Evolutionary conservation across 1,284 basidiomycete genomes (phyloP).

Genomic region (Malassezia brasiliensis): DNA sequence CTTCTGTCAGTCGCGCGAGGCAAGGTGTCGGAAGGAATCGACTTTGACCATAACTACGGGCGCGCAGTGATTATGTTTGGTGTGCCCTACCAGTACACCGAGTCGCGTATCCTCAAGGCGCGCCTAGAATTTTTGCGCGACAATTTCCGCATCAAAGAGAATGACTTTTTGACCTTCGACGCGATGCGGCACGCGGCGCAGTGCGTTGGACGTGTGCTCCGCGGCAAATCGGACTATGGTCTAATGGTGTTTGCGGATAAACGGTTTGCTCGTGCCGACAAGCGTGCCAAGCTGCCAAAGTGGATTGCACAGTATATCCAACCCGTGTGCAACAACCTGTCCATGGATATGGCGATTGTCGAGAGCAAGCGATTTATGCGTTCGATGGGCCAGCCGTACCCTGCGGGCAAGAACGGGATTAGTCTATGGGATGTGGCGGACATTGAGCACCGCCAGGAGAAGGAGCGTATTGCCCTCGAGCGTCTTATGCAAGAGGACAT

Average conservation of each 20-base stretch:
- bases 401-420: slow-evolving; percentile 66
- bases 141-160: slow-evolving; percentile 93
- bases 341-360: slow-evolving; percentile 95
- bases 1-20: slow-evolving; percentile 93
- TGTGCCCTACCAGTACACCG: slow-evolving; percentile 97
- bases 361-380: slow-evolving; percentile 94
- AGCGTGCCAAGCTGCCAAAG: slow-evolving; percentile 87
- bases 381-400: slow-evolving; percentile 90
- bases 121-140: slow-evolving; percentile 96
- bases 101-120: slow-evolving; percentile 93
- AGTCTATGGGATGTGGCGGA: slow-evolving; percentile 88
- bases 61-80: slow-evolving; percentile 99
- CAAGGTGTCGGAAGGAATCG: slow-evolving; percentile 98
- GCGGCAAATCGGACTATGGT: slow-evolving; percentile 98
- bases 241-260: slow-evolving; percentile 98
- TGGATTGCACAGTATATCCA: slow-evolving; percentile 98
- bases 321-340: slow-evolving; percentile 89
- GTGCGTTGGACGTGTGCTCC: slow-evolving; percentile 91
- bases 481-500: slow-evolving; percentile 32
- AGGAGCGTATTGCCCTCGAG: slow-evolving; percentile 55
- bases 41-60: slow-evolving; percentile 95
- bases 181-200: slow-evolving; percentile 99
- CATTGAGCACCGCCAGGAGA: slow-evolving; percentile 67
- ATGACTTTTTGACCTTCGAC: slow-evolving; percentile 96
- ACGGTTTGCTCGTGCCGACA: slow-evolving; percentile 90